Evolutionary conservation across 1,284 basidiomycete species (phyloP), one percentile per base, ranked within the genome.

Genomic region (Ganoderma lucidum): DNA sequence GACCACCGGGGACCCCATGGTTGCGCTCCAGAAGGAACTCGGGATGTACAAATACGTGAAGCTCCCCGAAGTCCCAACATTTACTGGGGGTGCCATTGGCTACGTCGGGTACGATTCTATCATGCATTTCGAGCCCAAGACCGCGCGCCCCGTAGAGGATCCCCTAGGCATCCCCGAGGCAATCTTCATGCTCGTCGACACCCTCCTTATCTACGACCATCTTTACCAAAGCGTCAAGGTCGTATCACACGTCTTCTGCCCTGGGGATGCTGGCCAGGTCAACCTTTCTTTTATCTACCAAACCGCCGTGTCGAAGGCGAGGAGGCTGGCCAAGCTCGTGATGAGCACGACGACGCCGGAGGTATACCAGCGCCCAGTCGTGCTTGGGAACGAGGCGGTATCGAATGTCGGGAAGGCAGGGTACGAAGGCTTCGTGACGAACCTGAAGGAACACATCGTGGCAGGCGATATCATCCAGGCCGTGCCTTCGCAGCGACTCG

Each of bases 391-490:
- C 42, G 86, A 93, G 75, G 87, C 90, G 2, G 87, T 92, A 23
- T 96, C 94, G 58, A 99, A 99, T 79, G 96, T 99, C 44, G 98
- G 98, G 23, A 95, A 96, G 81, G 88, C 85, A 45, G 98, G 98
- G 0, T 99, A 99, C 82, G 93, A 99, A 80, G 83, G 82, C 4
- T 98, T 98, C 77, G 98, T 99, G 23, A 96, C 96, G 51, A 89
- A 87, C 68, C 85, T 99, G 70, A 98, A 99, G 84, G 87, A 98
- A 78, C 95, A 96, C 78, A 98, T 99, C 68, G 86, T 98, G 70
- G 93, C 93, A 62, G 98, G 98, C 51, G 96, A 99, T 82, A 99
- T 99, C 78, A 99, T 99, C 77, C 98, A 99, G 82, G 98, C 98
- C 2, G 98, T 99, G 9, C 98, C 98, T 1, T 96, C 95, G 19